Evolutionary conservation across 495 filamentous ascomycete species (phyloP), one percentile per base, ranked within the genome.

Genomic region (Aspergillus bertholletiae): DNA sequence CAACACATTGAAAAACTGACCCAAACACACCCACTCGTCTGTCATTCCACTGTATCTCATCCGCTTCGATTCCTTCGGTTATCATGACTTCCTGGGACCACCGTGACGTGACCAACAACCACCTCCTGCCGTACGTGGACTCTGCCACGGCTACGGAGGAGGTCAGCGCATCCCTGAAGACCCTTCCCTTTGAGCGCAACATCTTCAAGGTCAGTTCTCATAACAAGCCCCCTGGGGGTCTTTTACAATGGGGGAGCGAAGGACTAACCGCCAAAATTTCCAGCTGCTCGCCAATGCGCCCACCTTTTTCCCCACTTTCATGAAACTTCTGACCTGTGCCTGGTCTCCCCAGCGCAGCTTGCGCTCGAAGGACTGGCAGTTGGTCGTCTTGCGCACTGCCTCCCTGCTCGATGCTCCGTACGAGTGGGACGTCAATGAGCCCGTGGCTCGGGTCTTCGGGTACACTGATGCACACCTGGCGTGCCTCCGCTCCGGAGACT

Each of bases 391-490:
- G 0, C 45, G 53, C 1, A 26, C 49, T 6, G 18, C 45, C 0
- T 21, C 32, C 12, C 20, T 32, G 12, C 34, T 55, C 2, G 22
- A 55, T 18, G 40, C 48, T 3, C 32, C 45, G 24, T 48, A 54
- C 24, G 20, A 46, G 35, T 47, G 32, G n/a, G 55, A 52, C 41
- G 55, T 57, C 11, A 57, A 57, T 18, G 0, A 30, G 7, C 55
- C 49, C 11, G 55, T 52, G 15, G 49, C 55, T 2, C 27, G 27
- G n/a, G n/a, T n/a, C n/a, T n/a, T n/a, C n/a, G n/a, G n/a, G n/a
- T n/a, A n/a, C n/a, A n/a, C n/a, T n/a, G n/a, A n/a, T n/a, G n/a
- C n/a, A n/a, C n/a, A n/a, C n/a, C n/a, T n/a, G n/a, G n/a, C n/a
- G n/a, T n/a, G n/a, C n/a, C n/a, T n/a, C n/a, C n/a, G n/a, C n/a